Conservation (phyloP, 108 stramenopile species). For the Mediolabrus comicus region DNA sequence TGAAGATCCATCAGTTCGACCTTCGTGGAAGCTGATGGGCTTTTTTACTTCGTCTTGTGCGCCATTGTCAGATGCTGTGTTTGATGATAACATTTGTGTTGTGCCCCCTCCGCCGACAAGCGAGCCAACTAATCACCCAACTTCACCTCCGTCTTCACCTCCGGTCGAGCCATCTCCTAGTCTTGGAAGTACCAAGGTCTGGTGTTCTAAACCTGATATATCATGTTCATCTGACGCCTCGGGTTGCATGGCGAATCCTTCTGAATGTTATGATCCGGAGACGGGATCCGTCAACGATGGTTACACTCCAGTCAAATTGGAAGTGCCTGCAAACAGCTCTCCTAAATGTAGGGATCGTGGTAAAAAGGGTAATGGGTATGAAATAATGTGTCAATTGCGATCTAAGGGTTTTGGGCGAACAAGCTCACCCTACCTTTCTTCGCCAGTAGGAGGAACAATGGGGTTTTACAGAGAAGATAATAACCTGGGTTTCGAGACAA, state of each 20-base stretch:
- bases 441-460: background rate
- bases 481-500: background rate
- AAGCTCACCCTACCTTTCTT: background rate
- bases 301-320: background rate
- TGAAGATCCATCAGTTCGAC: background rate
- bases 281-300: background rate
- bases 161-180: background rate
- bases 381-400: background rate
- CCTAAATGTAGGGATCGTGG: background rate
- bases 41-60: background rate
- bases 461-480: background rate
- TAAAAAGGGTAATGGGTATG: background rate
- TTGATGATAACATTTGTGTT: background rate
- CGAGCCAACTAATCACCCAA: background rate
- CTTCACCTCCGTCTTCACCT: background rate
- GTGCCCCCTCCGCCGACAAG: background rate
- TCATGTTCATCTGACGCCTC: background rate
- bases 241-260: background rate
- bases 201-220: background rate
- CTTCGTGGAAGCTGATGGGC: slow-evolving; percentile 3
- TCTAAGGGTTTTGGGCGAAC: background rate
- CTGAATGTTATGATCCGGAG: background rate
- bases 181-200: background rate
- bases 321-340: background rate
- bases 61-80: background rate